phyloP scores from a whole-genome alignment of 495 filamentous ascomycete genomes.

The Penicillium fimorum region DNA sequence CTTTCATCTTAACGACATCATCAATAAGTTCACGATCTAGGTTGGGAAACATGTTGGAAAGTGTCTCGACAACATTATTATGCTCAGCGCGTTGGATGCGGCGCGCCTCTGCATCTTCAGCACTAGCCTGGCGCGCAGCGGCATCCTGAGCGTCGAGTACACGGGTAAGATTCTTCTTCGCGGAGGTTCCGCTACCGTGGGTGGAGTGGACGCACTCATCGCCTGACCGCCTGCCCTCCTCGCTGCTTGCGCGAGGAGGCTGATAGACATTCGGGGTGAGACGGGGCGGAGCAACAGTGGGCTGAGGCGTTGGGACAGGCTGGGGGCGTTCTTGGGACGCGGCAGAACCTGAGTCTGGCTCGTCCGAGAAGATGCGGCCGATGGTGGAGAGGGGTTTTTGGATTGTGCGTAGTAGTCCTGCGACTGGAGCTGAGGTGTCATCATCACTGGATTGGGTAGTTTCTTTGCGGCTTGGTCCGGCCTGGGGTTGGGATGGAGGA shows the following conservation, averaged over 20 bases:
- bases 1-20: slow-evolving; percentile 88
- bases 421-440: slow-evolving; percentile 71
- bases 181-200: slow-evolving; percentile 19
- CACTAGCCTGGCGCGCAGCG: slow-evolving; percentile 89
- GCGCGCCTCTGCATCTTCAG: slow-evolving; percentile 85
- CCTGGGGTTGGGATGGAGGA: slow-evolving; percentile 42
- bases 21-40: slow-evolving; percentile 88
- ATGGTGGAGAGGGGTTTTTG: slow-evolving; percentile 90
- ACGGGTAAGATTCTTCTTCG: slow-evolving; percentile 31
- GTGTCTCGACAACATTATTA: slow-evolving; percentile 82
- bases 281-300: slow-evolving; percentile 52
- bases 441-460: slow-evolving; percentile 50
- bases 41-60: slow-evolving; percentile 91
- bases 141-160: slow-evolving; percentile 71
- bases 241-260: slow-evolving; percentile 46
- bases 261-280: slow-evolving; percentile 57
- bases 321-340: slow-evolving; percentile 39
- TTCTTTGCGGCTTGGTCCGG: slow-evolving; percentile 42
- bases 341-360: slow-evolving; percentile 36
- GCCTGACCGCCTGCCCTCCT: slow-evolving; percentile 40
- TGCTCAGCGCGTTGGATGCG: slow-evolving; percentile 84
- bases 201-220: slow-evolving; percentile 37
- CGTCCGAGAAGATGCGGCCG: slow-evolving; percentile 95
- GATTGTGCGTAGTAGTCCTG: slow-evolving; percentile 84
- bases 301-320: slow-evolving; percentile 58